These are phyloP conservation scores for Alternaria gansuensis DNA, from an alignment of 2,329 filamentous ascomycete genomes.

Conservation along the genomic window DNA sequence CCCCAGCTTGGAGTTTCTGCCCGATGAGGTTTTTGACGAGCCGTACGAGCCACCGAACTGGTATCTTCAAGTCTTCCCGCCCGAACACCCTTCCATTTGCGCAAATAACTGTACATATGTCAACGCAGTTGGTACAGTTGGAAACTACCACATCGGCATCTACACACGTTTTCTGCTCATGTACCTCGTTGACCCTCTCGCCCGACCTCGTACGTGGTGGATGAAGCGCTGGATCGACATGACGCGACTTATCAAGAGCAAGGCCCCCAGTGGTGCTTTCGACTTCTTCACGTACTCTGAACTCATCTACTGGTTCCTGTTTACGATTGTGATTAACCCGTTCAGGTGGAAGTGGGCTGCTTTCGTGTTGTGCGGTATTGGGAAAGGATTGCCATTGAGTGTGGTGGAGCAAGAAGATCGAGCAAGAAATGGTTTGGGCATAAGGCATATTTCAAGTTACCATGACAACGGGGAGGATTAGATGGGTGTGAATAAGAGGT, in stretches of 20 bases:
- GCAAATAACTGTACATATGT: conserved; percentile 87
- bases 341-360: conserved; percentile 91
- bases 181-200: conserved; percentile 82
- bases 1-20: conserved; percentile 76
- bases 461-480: conserved; percentile 4
- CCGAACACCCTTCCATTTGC: conserved; percentile 74
- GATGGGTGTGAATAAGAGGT: neutral
- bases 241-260: conserved; percentile 74
- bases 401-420: conserved; percentile 73
- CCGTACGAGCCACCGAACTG: conserved; percentile 83
- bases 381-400: conserved; percentile 69
- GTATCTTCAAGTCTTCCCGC: conserved; percentile 89
- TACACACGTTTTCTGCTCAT: conserved; percentile 87
- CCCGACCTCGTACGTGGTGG: conserved; percentile 73
- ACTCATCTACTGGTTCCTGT: conserved; percentile 84
- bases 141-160: conserved; percentile 90
- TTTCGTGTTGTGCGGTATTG: conserved; percentile 82
- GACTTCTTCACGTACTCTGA: conserved; percentile 92
- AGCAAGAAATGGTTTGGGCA: conserved; percentile 64
- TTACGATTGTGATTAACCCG: conserved; percentile 80
- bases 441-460: conserved; percentile 34
- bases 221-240: conserved; percentile 91
- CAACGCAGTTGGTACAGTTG: conserved; percentile 80
- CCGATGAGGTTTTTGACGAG: conserved; percentile 74
- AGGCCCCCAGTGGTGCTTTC: conserved; percentile 74